These are phyloP conservation scores for Eucalyptus fibrosa DNA, from an alignment of 345 rosid genomes.

Conservation along the genomic window DNA sequence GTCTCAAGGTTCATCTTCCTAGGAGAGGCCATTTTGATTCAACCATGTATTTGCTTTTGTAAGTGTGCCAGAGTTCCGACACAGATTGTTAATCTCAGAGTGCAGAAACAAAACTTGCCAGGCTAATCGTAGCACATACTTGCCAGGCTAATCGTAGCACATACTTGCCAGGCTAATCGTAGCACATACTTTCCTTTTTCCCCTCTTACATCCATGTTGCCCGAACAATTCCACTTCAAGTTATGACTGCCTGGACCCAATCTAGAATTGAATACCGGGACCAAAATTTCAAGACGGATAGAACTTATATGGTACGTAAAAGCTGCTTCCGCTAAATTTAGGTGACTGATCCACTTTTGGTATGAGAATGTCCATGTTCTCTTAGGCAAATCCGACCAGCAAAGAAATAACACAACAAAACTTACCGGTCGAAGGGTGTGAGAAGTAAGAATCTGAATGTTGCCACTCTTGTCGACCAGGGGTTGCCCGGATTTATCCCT, in stretches of 20 bases:
- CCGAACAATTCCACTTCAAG: neutral
- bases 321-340: neutral
- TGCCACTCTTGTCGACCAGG: conserved; percentile 51
- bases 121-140: neutral
- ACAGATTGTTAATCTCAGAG: neutral
- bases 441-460: conserved; percentile 84
- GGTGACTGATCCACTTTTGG: neutral
- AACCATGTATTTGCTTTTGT: neutral
- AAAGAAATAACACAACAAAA: neutral
- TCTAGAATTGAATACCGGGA: neutral
- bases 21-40: neutral
- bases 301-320: neutral
- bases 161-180: neutral
- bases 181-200: neutral
- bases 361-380: neutral
- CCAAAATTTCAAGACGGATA: neutral
- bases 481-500: conserved; percentile 83
- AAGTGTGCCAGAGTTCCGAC: neutral
- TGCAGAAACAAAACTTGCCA: neutral
- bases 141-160: neutral
- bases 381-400: neutral
- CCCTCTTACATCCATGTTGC: neutral
- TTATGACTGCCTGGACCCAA: neutral
- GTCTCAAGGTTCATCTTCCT: neutral
- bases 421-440: conserved; percentile 96